Base-by-base conservation (phyloP, 2,329 filamentous ascomycete genomes). In the Botrytis galanthina region DNA sequence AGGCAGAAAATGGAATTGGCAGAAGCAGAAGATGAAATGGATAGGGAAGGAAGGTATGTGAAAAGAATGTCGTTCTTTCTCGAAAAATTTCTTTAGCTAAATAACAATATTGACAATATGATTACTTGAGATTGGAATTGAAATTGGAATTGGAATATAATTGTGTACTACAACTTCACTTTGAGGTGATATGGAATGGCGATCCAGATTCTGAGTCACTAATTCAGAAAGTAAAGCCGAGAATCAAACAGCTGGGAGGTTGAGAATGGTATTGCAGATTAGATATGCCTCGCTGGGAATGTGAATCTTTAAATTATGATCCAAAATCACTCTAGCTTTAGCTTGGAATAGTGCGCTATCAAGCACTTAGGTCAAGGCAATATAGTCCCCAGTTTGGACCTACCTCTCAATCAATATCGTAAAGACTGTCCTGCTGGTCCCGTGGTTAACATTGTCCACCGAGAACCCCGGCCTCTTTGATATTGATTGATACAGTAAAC, bases 171-270 rank as follows among this genome's bases (percentile, higher is more conserved):
- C 6, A 5, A 54, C 4, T 54, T 54, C n/a, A 8, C 6, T 26
- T 16, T 16, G 14, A 29, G 6, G 6, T 4, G 5, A 54, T 29
- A 7, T 16, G 7, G 2, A 54, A n/a, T 3, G 7, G 12, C 14
- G 14, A 29, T n/a, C 2, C 4, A 29, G 6, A 16, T 29, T n/a
- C 14, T n/a, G 12, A 1, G 48, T 7, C 2, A 8, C n/a, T 29
- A 14, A 54, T 0, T 54, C 26, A n/a, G 14, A n/a, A n/a, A 29
- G 5, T 16, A 54, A 29, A 18, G 51, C 5, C 4, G 26, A 54
- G n/a, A 18, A 16, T 6, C 2, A 29, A 8, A 8, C 3, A 18
- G 12, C 6, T n/a, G 12, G 29, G n/a, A 54, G 2, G 0, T 4
- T 18, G 6, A 29, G 2, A 16, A 18, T 16, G 3, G 5, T 29